phyloP scores from a whole-genome alignment of 2,329 filamentous ascomycete genomes.

The Monosporascus sp. region DNA sequence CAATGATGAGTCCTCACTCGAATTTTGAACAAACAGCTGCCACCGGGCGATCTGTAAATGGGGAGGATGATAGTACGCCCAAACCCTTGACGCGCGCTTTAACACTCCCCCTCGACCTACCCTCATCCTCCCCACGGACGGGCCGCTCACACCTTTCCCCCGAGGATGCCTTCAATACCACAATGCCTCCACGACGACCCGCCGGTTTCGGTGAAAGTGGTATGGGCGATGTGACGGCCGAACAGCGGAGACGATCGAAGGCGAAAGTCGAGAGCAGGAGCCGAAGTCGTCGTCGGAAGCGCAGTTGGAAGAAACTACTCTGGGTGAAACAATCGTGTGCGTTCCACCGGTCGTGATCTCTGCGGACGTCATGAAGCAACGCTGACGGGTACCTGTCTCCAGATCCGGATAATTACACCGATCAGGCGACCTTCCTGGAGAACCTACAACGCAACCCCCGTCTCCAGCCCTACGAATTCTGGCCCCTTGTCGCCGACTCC shows the following conservation, averaged over 20 bases:
- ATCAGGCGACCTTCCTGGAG: slow-evolving; percentile 93
- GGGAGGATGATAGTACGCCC: background rate
- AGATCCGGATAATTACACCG: slow-evolving; percentile 99
- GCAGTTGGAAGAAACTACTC: slow-evolving; percentile 88
- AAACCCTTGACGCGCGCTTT: slow-evolving; percentile 31
- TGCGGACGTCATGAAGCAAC: slow-evolving; percentile 1
- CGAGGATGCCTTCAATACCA: slow-evolving; percentile 71
- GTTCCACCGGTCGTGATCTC: slow-evolving; percentile 24
- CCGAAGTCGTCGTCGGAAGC: slow-evolving; percentile 62
- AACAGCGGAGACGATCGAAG: slow-evolving; percentile 33
- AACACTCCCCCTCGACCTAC: slow-evolving; percentile 30
- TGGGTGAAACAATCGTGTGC: slow-evolving; percentile 96
- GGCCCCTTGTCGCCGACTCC: slow-evolving; percentile 89
- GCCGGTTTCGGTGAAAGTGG: slow-evolving; percentile 31
- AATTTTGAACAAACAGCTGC: background rate
- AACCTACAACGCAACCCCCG: slow-evolving; percentile 92
- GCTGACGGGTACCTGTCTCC: slow-evolving; percentile 14
- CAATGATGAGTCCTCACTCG: background rate
- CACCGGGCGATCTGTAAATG: background rate
- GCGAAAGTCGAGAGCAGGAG: slow-evolving; percentile 52
- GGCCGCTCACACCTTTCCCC: slow-evolving; percentile 70
- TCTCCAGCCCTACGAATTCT: slow-evolving; percentile 94
- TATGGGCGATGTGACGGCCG: slow-evolving; percentile 26
- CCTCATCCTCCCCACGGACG: slow-evolving; percentile 32
- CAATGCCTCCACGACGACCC: slow-evolving; percentile 53